Evolutionary conservation across 2,329 filamentous ascomycete species (phyloP).

Genomic region (Herpotrichia juniperi): DNA sequence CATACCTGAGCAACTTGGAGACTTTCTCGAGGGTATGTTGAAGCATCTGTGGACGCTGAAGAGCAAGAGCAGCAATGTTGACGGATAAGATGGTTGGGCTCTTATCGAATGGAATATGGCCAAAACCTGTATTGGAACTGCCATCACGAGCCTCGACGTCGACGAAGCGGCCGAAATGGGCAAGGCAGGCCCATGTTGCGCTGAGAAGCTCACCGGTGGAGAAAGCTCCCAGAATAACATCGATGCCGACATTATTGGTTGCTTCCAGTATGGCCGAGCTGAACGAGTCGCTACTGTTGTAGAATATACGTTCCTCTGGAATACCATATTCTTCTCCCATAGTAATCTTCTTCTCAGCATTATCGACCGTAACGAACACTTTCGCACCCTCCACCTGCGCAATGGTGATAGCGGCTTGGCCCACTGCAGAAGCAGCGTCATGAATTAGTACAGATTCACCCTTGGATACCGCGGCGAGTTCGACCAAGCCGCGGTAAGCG

Average conservation of each 20-base stretch:
- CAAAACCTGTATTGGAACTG: constrained; percentile 6
- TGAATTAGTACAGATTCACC: constrained; percentile 42
- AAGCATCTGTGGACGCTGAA: constrained; percentile 19
- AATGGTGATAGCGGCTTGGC: constrained; percentile 36
- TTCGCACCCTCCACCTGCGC: constrained; percentile 28
- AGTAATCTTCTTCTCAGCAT: constrained; percentile 23
- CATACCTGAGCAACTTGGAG: constrained; percentile 20
- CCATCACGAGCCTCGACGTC: constrained; percentile 12
- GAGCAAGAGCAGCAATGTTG: constrained; percentile 16
- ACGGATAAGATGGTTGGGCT: constrained; percentile 20
- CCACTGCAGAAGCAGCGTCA: constrained; percentile 31
- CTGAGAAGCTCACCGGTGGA: constrained; percentile 25
- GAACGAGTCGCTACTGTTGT: constrained; percentile 29
- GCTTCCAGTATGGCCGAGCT: constrained; percentile 21
- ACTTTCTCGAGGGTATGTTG: constrained; percentile 23
- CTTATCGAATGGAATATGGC: constrained; percentile 14
- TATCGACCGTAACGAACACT: constrained; percentile 32
- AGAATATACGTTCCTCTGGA: constrained; percentile 39
- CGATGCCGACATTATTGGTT: constrained; percentile 40
- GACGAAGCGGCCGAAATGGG: constrained; percentile 31
- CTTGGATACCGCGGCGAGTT: constrained; percentile 31
- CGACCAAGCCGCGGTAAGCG: constrained; percentile 34
- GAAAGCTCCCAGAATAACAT: constrained; percentile 41
- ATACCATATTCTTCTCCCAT: constrained; percentile 26
- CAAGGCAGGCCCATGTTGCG: constrained; percentile 53